Evolutionary conservation across 495 filamentous ascomycete genomes (phyloP), one percentile per base, ranked within the genome.

Genomic region (Daldinia caldariorum): DNA sequence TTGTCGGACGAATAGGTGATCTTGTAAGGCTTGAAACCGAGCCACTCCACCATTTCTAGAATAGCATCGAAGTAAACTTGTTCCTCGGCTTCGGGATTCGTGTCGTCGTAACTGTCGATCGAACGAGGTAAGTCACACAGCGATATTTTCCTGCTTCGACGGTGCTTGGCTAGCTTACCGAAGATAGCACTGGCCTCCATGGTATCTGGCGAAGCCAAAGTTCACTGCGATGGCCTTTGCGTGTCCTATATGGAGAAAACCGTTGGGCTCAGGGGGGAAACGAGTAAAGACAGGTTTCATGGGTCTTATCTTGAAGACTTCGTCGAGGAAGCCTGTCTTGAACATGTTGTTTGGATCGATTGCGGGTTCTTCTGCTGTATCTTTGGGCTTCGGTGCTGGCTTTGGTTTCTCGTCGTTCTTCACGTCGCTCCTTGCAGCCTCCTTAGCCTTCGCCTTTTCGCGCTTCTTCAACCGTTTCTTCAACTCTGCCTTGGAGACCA

Each of bases 151-250:
- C 7, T 13, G 14, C 26, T 20, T 51, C 9, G 58, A 50, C 9
- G 14, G 14, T 22, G 16, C 16, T 18, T 38, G 32, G 3, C 31
- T n/a, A 56, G 14, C 70, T 65, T 65, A 72, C 70, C 74, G 63
- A 58, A 82, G 70, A 72, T 82, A 81, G 74, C 83, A 83, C 61
- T 91, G 82, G 58, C 96, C 96, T 12, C 90, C 90, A 77, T 97
- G 90, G 74, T 90, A 89, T 70, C 87, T 88, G 10, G 95, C 95
- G 80, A 97, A 97, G 0, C 95, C 96, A 77, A 98, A 98, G 80
- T 98, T 99, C 73, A 98, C 87, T 0, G 92, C 89, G 79, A 99
- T 97, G n/a, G 95, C 95, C 82, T 98, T 98, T 69, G 89, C 89
- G 77, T 98, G 95, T 18, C 94, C 94, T 74, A 97, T 92, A 74